Conservation (phyloP, 495 filamentous ascomycete genomes). For the Melanomma pulvis-pyrius region DNA sequence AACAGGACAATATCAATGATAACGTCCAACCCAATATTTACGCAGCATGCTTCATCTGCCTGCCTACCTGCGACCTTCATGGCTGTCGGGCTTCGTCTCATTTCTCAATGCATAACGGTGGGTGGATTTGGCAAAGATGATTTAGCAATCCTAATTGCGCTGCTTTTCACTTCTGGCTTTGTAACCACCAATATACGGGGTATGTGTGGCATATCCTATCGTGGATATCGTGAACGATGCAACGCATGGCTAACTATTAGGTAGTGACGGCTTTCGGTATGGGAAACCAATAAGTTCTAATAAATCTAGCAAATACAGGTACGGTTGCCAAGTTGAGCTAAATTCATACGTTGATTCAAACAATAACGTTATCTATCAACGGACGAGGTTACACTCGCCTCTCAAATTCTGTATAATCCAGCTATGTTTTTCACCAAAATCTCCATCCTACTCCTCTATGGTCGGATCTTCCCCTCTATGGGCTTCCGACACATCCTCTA, state of each 20-base stretch:
- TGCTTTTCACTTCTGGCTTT: background rate
- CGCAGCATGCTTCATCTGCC: slow-evolving; percentile 4
- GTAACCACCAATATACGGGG: background rate
- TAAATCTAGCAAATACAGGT: background rate
- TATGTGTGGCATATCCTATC: background rate
- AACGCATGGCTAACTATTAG: background rate
- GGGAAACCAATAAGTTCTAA: background rate
- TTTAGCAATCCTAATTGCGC: background rate
- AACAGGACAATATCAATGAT: background rate
- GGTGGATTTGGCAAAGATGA: slow-evolving; percentile 1
- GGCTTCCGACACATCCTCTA: background rate
- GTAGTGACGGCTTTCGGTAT: background rate
- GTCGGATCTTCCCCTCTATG: background rate
- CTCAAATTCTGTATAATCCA: slow-evolving; percentile 3
- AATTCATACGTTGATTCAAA: background rate
- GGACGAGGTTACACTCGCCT: background rate
- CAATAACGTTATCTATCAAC: background rate
- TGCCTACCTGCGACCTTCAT: background rate
- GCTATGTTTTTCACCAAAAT: background rate
- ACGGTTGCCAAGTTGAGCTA: background rate
- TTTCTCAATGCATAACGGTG: background rate
- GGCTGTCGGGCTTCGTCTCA: background rate
- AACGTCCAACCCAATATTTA: slow-evolving; percentile 6
- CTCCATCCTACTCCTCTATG: background rate
- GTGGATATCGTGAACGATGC: background rate